Base-by-base conservation (phyloP, 148 eudicot genomes). In the Silene conica region DNA sequence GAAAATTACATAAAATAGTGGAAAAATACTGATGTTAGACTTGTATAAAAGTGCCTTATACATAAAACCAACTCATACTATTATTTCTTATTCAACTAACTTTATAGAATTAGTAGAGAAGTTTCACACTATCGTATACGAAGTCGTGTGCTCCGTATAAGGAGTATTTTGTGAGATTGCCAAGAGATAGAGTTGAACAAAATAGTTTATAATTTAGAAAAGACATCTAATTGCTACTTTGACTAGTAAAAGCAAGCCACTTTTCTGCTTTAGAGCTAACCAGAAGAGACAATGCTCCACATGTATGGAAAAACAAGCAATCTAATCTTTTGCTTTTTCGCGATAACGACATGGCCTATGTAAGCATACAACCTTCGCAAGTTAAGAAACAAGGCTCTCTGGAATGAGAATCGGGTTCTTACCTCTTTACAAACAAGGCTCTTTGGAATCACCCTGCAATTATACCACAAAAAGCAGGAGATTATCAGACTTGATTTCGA, bases 371-470 rank as follows among this genome's bases (percentile, higher is more conserved):
- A 31, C 9, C 31, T 66, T 23, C 15, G 64, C 73, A 59, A 43
- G 72, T 38, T 8, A 50, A 61, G 68, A 16, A 50, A 71, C 31
- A 28, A 28, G 31, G 31, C 48, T 60, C 18, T 19, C 16, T 67
- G 26, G 45, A 55, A 70, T 70, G 54, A 71, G 74, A 82, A 70
- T 80, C 73, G 38, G 73, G 78, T 79, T 72, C 68, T 71, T 87
- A 93, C 98, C 98, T 90, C 98, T 76, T 85, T 85, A 38, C 92
- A 86, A 89, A 88, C 89, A 22, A 93, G 90, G 70, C 91, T 91
- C 87, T 90, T 88, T 43, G 98, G 98, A 77, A 93, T 93, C 43
- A 93, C 87, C 80, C 98, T 93, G 91, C 84, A 46, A 76, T 50
- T 20, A 72, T 64, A 31, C 80, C 75, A 69, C 56, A 72, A 73